Conservation (phyloP, 352 stramenopile species). For the Phytophthora sp. region DNA sequence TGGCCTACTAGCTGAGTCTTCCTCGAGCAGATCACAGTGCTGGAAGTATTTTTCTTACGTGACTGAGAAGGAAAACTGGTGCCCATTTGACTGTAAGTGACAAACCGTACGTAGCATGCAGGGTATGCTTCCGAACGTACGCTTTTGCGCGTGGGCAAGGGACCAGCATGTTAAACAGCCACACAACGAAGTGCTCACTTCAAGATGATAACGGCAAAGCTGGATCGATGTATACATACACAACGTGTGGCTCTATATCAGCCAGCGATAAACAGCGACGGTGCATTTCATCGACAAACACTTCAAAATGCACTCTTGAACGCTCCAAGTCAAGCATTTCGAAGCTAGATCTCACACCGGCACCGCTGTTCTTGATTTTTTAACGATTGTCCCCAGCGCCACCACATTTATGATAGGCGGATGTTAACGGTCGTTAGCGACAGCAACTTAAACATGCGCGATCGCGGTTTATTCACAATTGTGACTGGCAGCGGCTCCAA, state of each 20-base stretch:
- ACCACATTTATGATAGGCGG: neutral
- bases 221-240: neutral
- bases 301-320: neutral
- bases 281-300: conserved; percentile 1
- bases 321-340: neutral
- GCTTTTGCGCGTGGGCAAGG: neutral
- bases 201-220: neutral
- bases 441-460: neutral
- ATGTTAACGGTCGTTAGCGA: neutral
- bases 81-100: neutral
- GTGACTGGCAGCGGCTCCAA: neutral
- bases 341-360: neutral
- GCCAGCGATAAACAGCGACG: too few species aligned
- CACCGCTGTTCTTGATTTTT: neutral
- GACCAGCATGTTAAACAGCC: neutral
- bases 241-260: too few species aligned
- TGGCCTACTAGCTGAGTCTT: neutral
- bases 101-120: neutral
- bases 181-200: neutral
- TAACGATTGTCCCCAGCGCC: neutral
- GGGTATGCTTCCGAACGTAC: neutral
- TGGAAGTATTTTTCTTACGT: neutral
- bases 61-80: neutral
- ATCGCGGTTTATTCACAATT: neutral
- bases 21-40: neutral